Base-by-base conservation (phyloP, 2,329 filamentous ascomycete species). In the Cladosporium austrohemisphaericum region DNA sequence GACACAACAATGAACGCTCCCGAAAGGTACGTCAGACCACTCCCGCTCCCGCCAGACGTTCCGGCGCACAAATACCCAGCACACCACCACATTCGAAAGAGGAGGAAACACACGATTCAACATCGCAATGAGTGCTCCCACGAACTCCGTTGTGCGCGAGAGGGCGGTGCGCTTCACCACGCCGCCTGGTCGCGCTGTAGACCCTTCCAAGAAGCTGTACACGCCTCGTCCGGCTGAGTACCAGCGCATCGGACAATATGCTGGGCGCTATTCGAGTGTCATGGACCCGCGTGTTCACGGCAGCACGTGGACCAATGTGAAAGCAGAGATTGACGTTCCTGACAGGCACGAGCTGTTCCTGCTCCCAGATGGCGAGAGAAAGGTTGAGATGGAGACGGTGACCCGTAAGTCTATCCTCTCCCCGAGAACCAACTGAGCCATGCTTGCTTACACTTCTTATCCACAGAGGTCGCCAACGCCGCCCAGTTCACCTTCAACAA, bases 401-500 rank as follows among this genome's bases (percentile, higher is more conserved):
- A 93, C 91, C 50, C 88, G 92, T 95, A 77, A 70, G 85, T 72
- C 18, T 25, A 5, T 19, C 18, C 13, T 10, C 22, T 14, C 13
- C 7, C 35, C 8, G 20, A 10, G 19, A 38, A 9, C 4, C 13
- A 25, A 11, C 20, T n/a, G 41, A 20, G 16, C 3, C 5, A 38
- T 3, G 18, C 5, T 16, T 13, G 6, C 46, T 46, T n/a, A 46
- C 40, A 36, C 25, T 14, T 32, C 28, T 40, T 33, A 20, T n/a
- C n/a, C n/a, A 19, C 8, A 29, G 48, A 50, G 41, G 38, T 95
- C 66, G 88, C 92, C 18, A 95, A 95, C 67, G 90, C 88, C n/a
- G 87, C 89, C 8, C 87, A 96, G 70, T 98, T 98, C 74, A 83
- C 88, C 52, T 84, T 98, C 71, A 88, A 89, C 71, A 97, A 96